phyloP scores from a whole-genome alignment of 306 rosid genomes.

The Alnus rubra region DNA sequence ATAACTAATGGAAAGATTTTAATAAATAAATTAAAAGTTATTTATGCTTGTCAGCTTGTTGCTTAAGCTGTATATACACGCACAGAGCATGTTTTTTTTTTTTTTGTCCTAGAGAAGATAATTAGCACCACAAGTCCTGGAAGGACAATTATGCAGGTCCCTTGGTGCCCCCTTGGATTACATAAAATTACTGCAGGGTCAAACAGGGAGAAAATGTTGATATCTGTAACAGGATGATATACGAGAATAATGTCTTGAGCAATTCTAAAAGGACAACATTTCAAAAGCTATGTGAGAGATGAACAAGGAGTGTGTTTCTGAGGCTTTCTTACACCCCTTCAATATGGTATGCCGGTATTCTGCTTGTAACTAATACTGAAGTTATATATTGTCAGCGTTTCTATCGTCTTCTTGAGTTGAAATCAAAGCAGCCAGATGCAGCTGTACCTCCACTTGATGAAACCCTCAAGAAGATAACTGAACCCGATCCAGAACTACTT shows the following conservation, averaged over 20 bases:
- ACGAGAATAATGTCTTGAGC: not conserved
- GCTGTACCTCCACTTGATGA: constrained; percentile 76
- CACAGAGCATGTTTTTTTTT: not conserved
- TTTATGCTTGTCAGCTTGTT: not conserved
- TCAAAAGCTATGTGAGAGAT: not conserved
- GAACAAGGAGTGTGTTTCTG: not conserved
- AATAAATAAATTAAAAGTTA: not conserved
- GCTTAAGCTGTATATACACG: not conserved
- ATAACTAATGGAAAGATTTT: not conserved
- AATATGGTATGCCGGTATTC: not conserved
- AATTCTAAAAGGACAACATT: not conserved
- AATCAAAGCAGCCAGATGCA: constrained; percentile 73
- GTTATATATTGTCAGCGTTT: constrained; percentile 65
- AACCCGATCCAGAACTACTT: constrained; percentile 61
- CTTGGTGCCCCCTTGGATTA: not conserved
- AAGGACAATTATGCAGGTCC: not conserved
- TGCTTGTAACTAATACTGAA: constrained; percentile 19
- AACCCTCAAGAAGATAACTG: constrained; percentile 74
- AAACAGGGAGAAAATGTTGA: not conserved
- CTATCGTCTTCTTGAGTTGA: constrained; percentile 62
- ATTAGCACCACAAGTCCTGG: not conserved
- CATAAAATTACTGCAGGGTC: not conserved
- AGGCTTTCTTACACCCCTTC: not conserved
- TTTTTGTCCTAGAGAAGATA: not conserved
- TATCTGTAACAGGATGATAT: not conserved